Base-by-base conservation (phyloP, 2,329 filamentous ascomycete species). In the Paecilomyces variotii region DNA sequence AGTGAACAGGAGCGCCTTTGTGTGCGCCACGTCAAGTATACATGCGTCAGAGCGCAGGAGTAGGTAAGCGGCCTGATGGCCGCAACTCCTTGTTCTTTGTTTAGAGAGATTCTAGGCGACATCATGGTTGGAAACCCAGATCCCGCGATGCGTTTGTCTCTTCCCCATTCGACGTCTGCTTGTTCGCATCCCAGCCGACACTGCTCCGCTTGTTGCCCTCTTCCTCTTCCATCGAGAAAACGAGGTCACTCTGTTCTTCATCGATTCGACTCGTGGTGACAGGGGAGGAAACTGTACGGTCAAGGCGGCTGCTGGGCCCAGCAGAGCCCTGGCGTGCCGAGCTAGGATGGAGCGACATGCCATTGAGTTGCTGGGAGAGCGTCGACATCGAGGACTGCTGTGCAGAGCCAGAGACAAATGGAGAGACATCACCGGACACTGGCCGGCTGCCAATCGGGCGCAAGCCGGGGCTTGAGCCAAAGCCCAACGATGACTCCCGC, bases 341-440 rank as follows among this genome's bases (percentile, higher is more conserved):
- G 52, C 68, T 68, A 32, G 77, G 76, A 58, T 79, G 74, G 35
- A 80, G 70, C 4, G 73, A 77, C 63, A 76, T 71, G 58, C 74
- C 69, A 55, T 71, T 68, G n/a, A 84, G 68, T 63, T 83, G 83
- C 66, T 85, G 82, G 53, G 82, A 84, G 57, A 86, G 82, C 78
- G 84, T 84, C 56, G 82, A 83, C 78, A 85, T 84, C 12, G 81
- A 81, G 3, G 80, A 76, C 65, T 84, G 82, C 24, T 82, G 78
- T 30, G 80, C 78, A 12, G 84, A 82, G 30, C 81, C 83, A 24
- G 81, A 78, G 49, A 85, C 68, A 59, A 81, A 79, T 39, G 80
- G 74, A 52, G 79, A 79, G 11, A 76, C 71, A 60, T 82, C 80
- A 32, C 77, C 78, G 6, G 78, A 75, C 2, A 73, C 66, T 3